Evolutionary conservation across 805 yeast genomes (phyloP).

Genomic region (Clavispora vitiphila): DNA sequence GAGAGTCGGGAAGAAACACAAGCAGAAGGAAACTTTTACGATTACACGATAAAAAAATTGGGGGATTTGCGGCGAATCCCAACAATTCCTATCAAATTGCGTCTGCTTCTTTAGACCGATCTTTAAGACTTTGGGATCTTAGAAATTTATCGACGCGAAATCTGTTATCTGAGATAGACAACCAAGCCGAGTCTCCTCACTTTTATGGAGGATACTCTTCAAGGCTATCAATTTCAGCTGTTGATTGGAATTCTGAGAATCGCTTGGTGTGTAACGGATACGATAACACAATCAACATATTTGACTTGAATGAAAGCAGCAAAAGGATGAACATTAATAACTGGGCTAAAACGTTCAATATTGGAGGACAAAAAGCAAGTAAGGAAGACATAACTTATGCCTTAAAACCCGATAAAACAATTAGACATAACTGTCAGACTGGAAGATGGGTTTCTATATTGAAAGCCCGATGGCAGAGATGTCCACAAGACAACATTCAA

Average conservation of each 20-base stretch:
- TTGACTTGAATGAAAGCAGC: constrained; percentile 1
- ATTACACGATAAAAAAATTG: constrained; percentile 86
- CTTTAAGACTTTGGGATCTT: constrained; percentile 83
- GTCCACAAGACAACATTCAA: constrained; percentile 65
- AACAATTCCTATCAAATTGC: constrained; percentile 59
- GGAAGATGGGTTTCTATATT: constrained; percentile 96
- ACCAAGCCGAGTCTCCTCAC: constrained; percentile 36
- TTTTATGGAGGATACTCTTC: constrained; percentile 61
- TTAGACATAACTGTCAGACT: constrained; percentile 90
- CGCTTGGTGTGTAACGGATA: constrained; percentile 89
- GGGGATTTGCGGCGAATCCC: constrained; percentile 83
- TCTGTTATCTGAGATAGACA: constrained; percentile 6
- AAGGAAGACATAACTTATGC: constrained; percentile 5
- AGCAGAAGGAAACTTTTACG: constrained; percentile 39
- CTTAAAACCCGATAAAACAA: constrained; percentile 15
- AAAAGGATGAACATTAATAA: background rate
- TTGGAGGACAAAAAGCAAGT: background rate
- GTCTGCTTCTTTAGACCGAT: constrained; percentile 84
- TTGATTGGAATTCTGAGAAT: constrained; percentile 71
- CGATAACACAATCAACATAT: constrained; percentile 28
- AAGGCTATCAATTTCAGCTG: constrained; percentile 75
- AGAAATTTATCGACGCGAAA: constrained; percentile 40
- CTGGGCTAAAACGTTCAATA: background rate
- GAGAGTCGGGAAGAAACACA: constrained; percentile 38
- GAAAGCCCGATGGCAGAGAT: constrained; percentile 79